Evolutionary conservation across 73 alveolate genomes (phyloP).

Genomic region (Paramecium octaurelia): DNA sequence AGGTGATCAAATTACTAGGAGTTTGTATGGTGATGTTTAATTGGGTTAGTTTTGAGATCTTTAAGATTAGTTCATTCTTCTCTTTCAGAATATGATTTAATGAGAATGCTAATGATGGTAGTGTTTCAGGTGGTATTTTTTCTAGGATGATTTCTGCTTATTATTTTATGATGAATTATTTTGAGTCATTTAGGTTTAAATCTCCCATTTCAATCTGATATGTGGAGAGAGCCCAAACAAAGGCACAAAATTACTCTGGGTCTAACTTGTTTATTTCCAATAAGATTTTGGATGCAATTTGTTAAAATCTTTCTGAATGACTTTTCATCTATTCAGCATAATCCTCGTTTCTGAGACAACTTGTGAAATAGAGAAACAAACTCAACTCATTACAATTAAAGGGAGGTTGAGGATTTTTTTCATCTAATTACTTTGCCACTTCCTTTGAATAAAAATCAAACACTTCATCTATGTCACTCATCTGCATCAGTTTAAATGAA

Average conservation of each 20-base stretch:
- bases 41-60: background rate
- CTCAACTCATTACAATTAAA: background rate
- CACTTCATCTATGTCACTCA: background rate
- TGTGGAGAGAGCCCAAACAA: slow-evolving; percentile 15
- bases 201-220: background rate
- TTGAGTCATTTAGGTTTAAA: background rate
- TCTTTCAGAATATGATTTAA: background rate
- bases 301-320: background rate
- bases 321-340: slow-evolving; percentile 26
- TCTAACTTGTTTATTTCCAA: background rate
- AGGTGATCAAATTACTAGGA: background rate
- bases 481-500: slow-evolving; percentile 18
- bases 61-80: background rate
- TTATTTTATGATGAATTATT: background rate
- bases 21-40: background rate
- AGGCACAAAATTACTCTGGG: slow-evolving; percentile 27
- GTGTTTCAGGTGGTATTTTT: background rate
- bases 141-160: background rate
- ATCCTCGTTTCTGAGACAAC: background rate
- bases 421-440: background rate
- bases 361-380: slow-evolving; percentile 14
- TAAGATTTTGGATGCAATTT: background rate
- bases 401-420: background rate
- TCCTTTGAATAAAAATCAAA: background rate
- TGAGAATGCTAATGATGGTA: slow-evolving; percentile 34